These are phyloP conservation scores for Arthrobotrys musiformis DNA, from an alignment of 2,329 filamentous ascomycete genomes.

Conservation along the genomic window DNA sequence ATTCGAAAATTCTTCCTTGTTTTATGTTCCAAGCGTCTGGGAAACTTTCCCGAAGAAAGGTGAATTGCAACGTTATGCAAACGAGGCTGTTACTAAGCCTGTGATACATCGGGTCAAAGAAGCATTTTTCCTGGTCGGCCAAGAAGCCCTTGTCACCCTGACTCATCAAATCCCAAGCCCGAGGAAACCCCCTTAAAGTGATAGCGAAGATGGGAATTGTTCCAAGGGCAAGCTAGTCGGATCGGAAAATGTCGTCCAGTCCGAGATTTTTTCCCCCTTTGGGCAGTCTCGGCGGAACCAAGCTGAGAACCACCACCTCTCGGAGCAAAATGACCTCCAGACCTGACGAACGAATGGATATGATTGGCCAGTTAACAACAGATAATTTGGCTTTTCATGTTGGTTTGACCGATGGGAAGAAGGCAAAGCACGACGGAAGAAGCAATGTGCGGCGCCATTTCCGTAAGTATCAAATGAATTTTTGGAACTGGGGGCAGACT, in stretches of 20 bases:
- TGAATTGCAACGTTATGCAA: slow-evolving; percentile 21
- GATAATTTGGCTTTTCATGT: slow-evolving; percentile 39
- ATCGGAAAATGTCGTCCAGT: slow-evolving; percentile 38
- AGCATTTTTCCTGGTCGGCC: slow-evolving; percentile 28
- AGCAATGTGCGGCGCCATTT: slow-evolving; percentile 50
- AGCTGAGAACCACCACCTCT: slow-evolving; percentile 21
- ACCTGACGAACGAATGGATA: background rate
- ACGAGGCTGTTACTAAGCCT: background rate
- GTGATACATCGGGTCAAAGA: slow-evolving; percentile 12
- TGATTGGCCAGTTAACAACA: slow-evolving; percentile 36
- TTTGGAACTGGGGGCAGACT: slow-evolving; percentile 8
- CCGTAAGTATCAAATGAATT: slow-evolving; percentile 45
- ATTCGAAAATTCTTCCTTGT: background rate
- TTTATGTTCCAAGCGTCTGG: background rate
- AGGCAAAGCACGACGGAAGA: slow-evolving; percentile 30
- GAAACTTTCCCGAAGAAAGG: background rate
- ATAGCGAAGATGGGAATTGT: background rate
- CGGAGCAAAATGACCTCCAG: slow-evolving; percentile 55
- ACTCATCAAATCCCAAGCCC: slow-evolving; percentile 48
- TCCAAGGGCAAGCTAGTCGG: slow-evolving; percentile 19
- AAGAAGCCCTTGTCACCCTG: slow-evolving; percentile 41
- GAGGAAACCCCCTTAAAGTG: slow-evolving; percentile 40
- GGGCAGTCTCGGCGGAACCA: slow-evolving; percentile 5
- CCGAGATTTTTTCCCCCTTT: slow-evolving; percentile 44
- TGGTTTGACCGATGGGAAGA: slow-evolving; percentile 7